phyloP scores from a whole-genome alignment of 2,329 filamentous ascomycete genomes.

The Harringtonia lauricola region DNA sequence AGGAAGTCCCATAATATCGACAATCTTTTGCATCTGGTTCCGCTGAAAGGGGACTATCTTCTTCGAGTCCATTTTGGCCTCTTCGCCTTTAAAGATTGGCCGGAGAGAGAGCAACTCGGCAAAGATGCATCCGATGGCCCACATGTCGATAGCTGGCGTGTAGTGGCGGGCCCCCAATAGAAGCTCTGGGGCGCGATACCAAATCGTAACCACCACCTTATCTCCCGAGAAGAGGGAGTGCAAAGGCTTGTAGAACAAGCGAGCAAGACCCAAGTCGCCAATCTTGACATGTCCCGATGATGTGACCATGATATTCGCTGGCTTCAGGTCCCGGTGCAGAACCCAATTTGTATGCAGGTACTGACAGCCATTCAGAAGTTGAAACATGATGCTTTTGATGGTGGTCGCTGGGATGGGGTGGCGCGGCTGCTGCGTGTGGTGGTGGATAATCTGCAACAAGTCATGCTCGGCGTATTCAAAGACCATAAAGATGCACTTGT shows the following conservation, averaged over 20 bases:
- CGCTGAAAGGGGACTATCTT: conserved; percentile 95
- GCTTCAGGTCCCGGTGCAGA: conserved; percentile 90
- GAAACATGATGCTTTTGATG: conserved; percentile 90
- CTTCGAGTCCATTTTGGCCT: conserved; percentile 98
- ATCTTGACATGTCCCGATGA: conserved; percentile 85
- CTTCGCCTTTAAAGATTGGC: conserved; percentile 96
- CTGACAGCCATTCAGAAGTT: conserved; percentile 86
- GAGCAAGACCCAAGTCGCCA: conserved; percentile 83
- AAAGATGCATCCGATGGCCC: conserved; percentile 97
- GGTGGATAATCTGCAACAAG: conserved; percentile 93
- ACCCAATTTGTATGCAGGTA: conserved; percentile 98
- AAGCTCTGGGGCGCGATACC: conserved; percentile 93
- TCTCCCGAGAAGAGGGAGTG: conserved; percentile 88
- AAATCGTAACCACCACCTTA: conserved; percentile 98
- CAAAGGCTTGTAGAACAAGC: conserved; percentile 87
- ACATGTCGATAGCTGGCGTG: conserved; percentile 92
- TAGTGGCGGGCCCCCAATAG: conserved; percentile 91
- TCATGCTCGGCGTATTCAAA: conserved; percentile 99
- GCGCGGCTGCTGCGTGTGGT: conserved; percentile 81
- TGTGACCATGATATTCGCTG: conserved; percentile 98
- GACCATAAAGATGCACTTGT: conserved; percentile 99
- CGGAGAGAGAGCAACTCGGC: conserved; percentile 82
- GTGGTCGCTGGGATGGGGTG: conserved; percentile 81
- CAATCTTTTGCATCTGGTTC: conserved; percentile 98
- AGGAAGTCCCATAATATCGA: conserved; percentile 88